Conservation (phyloP, 2,329 filamentous ascomycete species). For the Talaromyces sp. region DNA sequence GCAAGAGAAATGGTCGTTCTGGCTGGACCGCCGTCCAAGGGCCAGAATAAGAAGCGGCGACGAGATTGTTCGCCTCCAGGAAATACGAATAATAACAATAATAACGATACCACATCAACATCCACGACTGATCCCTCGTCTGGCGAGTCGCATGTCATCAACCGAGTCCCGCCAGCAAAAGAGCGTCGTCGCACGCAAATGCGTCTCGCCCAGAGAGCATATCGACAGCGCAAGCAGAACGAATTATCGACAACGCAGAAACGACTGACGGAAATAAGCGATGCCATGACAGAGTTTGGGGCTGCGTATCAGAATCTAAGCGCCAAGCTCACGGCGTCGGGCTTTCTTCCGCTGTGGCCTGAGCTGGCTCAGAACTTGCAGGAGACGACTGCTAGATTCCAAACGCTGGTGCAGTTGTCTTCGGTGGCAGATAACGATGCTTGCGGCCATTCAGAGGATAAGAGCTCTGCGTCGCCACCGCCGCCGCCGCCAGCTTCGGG, state of each 20-base stretch:
- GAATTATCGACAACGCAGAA: slow-evolving; percentile 11
- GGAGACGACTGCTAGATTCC: slow-evolving; percentile 1
- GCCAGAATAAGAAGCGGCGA: not conserved
- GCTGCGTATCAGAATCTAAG: slow-evolving; percentile 2
- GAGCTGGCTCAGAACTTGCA: not conserved
- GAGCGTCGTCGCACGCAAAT: slow-evolving; percentile 12
- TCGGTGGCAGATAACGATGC: not conserved
- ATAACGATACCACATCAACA: too few species aligned
- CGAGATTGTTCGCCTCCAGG: not conserved
- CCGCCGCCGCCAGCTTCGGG: not conserved
- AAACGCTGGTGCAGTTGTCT: slow-evolving; percentile 1
- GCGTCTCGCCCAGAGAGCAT: slow-evolving; percentile 19
- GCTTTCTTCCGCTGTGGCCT: not conserved
- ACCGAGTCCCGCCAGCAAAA: slow-evolving; percentile 5
- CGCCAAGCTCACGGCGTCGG: not conserved
- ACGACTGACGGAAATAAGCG: slow-evolving; percentile 3
- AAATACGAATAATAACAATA: not conserved
- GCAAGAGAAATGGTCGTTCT: not conserved
- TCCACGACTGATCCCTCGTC: not conserved
- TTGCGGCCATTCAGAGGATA: not conserved
- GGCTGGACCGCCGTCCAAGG: too few species aligned
- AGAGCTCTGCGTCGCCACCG: not conserved
- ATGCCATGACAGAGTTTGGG: not conserved
- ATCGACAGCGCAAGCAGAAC: slow-evolving; percentile 19
- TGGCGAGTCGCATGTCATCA: not conserved